Base-by-base conservation (phyloP, 345 rosid species). In the Jatropha curcas region DNA sequence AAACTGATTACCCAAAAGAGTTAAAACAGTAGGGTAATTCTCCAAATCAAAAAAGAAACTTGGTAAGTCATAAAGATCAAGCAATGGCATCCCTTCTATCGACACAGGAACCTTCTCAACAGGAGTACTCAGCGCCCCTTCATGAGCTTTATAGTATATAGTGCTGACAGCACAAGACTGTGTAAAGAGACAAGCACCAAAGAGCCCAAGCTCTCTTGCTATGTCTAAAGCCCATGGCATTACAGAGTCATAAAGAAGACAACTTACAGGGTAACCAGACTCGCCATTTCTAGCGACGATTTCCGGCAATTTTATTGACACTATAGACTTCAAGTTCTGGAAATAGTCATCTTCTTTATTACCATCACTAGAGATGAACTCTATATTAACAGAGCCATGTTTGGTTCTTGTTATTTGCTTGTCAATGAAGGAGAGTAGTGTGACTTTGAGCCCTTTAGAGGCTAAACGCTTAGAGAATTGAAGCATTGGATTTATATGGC, bases 401-500 rank as follows among this genome's bases (percentile, higher is more conserved):
- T n/a, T n/a, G n/a, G n/a, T n/a, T n/a, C n/a, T n/a, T n/a, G n/a
- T n/a, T n/a, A n/a, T n/a, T n/a, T n/a, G n/a, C n/a, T n/a, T n/a
- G n/a, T n/a, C n/a, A n/a, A n/a, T 53, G 62, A 55, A 55, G 4
- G 34, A 34, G 14, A 37, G 34, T 20, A 68, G 31, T 4, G 62
- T 55, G 13, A 25, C 72, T 27, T 25, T 39, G 50, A 56, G 8
- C 19, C 62, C 72, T 69, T 69, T 55, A 11, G 63, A 69, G 52
- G 37, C 72, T 4, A 69, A 7, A 17, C 63, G 52, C 33, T 27
- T 69, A 24, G 27, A 69, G 27, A 69, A 69, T 19, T 56, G 64
- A 16, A 69, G 22, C 72, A 69, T 56, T 0, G 72, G 64, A 31
- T 69, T 69, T 13, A 69, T 56, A 50, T 39, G 53, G 3, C 53